Evolutionary conservation across 441 rosid species (phyloP), one percentile per base, ranked within the genome.

Genomic region (Sinapis alba): DNA sequence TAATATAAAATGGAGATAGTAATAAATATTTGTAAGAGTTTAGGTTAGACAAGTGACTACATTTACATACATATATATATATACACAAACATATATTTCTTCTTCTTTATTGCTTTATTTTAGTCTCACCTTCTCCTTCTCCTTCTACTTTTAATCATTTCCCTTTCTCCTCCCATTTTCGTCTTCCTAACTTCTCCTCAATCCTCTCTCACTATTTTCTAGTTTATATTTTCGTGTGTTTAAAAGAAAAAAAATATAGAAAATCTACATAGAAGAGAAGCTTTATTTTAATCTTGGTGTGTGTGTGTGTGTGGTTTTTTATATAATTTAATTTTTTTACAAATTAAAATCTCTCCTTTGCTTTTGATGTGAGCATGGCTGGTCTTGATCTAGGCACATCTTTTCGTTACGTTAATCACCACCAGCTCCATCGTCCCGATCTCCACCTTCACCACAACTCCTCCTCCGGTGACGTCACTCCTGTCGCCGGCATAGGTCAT

Each of bases 321-420:
- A 47, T 74, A 76, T 73, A 74, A 54, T 71, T 72, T 65, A n/a
- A n/a, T 72, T 78, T 77, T 79, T 79, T 74, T 74, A 78, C 69
- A 51, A 76, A 74, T 64, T 53, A 77, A 75, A 69, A 38, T 26
- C 19, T 32, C 23, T 71, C 53, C 73, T 84, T 73, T 68, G 74
- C 76, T 68, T 86, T 87, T 84, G 84, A 84, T 89, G 87, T 76
- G 76, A 79, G 84, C 80, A 90, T 89, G 97, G 94, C 97, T 67
- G 93, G 97, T 84, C 88, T 94, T 84, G 97, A 90, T 89, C 87
- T 94, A 83, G 92, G 97, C 71, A 87, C 96, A 45, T 81, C 92
- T 84, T 83, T 93, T 84, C 90, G 89, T 70, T 91, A 82, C 88
- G 83, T 85, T 74, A 93, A 87, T 63, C 96, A 86, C 69, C 81